These are phyloP conservation scores for Gaeumannomyces tritici DNA, from an alignment of 2,329 filamentous ascomycete genomes.

Conservation along the genomic window DNA sequence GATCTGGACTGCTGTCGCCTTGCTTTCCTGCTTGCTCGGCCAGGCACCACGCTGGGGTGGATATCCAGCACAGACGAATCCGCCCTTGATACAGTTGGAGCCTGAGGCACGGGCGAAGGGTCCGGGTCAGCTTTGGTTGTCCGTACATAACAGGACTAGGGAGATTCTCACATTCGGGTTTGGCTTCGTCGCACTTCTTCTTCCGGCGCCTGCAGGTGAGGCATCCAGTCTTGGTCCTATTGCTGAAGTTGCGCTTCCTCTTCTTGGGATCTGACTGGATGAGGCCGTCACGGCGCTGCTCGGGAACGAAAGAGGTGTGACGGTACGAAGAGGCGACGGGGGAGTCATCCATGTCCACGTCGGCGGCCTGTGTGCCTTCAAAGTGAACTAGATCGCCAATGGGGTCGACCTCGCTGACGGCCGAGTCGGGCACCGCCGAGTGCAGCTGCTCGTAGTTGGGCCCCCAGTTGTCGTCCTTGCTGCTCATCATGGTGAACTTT, in stretches of 20 bases:
- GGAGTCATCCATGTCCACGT: not conserved
- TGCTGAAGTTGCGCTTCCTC: slow-evolving; percentile 77
- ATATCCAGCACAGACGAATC: slow-evolving; percentile 88
- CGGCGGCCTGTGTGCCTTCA: slow-evolving; percentile 7
- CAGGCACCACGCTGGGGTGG: slow-evolving; percentile 68
- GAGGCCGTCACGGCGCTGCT: slow-evolving; percentile 36
- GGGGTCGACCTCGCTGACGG: slow-evolving; percentile 38
- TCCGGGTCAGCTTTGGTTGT: not conserved
- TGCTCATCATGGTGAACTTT: slow-evolving; percentile 35
- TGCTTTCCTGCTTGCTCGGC: slow-evolving; percentile 51
- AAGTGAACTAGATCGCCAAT: slow-evolving; percentile 24
- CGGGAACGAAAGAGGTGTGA: slow-evolving; percentile 33
- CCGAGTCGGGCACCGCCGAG: slow-evolving; percentile 32
- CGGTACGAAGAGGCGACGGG: slow-evolving; percentile 21
- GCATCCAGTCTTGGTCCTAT: slow-evolving; percentile 91
- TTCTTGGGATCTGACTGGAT: slow-evolving; percentile 57
- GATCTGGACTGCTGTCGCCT: slow-evolving; percentile 60
- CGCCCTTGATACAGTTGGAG: slow-evolving; percentile 83
- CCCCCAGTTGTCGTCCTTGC: slow-evolving; percentile 33
- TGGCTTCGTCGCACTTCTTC: slow-evolving; percentile 96
- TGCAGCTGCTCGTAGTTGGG: slow-evolving; percentile 34
- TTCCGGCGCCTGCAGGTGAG: slow-evolving; percentile 85
- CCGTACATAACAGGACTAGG: not conserved
- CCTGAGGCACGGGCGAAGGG: slow-evolving; percentile 33
- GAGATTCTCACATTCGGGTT: slow-evolving; percentile 73